Percentiles rank a stretch among this genome's conserved stretches.
Evolutionary conservation across 306 rosid species (phyloP).

Genomic region (Acacia acuminata): DNA sequence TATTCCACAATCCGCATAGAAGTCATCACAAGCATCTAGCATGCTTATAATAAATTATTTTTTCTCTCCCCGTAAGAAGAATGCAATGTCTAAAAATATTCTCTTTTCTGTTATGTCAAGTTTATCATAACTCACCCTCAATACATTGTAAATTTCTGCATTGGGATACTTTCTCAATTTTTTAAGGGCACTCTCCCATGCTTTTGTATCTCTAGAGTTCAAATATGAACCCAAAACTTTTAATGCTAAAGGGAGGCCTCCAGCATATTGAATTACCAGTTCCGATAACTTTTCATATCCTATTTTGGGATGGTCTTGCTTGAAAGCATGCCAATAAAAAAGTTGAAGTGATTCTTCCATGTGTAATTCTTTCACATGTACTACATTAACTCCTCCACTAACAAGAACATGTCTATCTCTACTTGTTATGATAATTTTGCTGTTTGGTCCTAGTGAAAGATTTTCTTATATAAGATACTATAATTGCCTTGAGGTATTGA

Average conservation of each 20-base stretch:
- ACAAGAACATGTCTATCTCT: no score
- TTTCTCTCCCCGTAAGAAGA: not conserved
- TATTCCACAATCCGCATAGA: not conserved
- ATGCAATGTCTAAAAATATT: not conserved
- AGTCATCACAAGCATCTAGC: not conserved
- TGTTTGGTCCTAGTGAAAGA: no score
- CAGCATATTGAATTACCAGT: not conserved
- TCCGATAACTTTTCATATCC: not conserved
- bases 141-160: not conserved
- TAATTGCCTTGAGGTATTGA: no score
- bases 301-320: not conserved
- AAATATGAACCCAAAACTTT: not conserved
- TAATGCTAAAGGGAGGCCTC: not conserved
- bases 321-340: not conserved
- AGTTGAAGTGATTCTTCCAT: not conserved
- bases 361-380: not conserved
- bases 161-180: not conserved
- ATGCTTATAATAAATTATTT: not conserved
- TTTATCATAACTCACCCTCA: not conserved
- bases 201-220: not conserved
- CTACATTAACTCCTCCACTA: not conserved
- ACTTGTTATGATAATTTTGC: no score
- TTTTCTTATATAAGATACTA: no score
- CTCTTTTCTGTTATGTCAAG: not conserved
- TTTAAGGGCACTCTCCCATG: not conserved